Base-by-base conservation (phyloP, 345 rosid genomes). In the Eucalyptus shirleyi region DNA sequence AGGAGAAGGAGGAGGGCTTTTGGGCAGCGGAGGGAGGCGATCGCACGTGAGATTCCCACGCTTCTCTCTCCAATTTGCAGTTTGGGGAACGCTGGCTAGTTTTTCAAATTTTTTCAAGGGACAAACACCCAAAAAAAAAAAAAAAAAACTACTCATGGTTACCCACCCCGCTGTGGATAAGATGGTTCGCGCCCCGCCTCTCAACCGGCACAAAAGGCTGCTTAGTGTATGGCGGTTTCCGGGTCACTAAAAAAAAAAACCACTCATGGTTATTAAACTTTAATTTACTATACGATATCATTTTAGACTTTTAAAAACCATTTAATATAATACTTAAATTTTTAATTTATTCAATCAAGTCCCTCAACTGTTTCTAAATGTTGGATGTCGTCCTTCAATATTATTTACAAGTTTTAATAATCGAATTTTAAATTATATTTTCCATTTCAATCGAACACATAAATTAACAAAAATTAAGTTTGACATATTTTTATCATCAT, bases 161-260 rank as follows among this genome's bases (percentile, higher is more conserved):
- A 50, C 1, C 0, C 51, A 50, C 6, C 51, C 6, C 1, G 6
- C 1, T 0, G 6, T 50, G 51, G 17, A 50, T 1, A 0, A 50
- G 17, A 14, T 50, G 17, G 51, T 50, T 50, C 6, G 17, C 17
- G 3, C 6, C 17, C 14, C 3, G 3, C 6, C 17, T 12, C 51
- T 50, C 50, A 50, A 13, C 0, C 6, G 17, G 17, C 16, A 50
- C 1, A 0, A 1, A 47, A 47, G 50, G 44, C 44, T 42, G 8
- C 44, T 42, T 6, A 2, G 8, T 42, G 5, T 47, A 12, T 0
- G 2, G 50, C 5, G 16, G 2, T 14, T 50, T 2, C 17, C 6
- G 5, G 0, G 0, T 50, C 17, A 50, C 15, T 2, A 5, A 15
- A 50, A 50, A 5, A 50, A 16, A 60, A 26, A 55, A 23, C 12